Percentiles rank a stretch among this genome's conserved stretches.
Evolutionary conservation across 2,329 filamentous ascomycete genomes (phyloP).

Genomic region (Fusarium sp.): DNA sequence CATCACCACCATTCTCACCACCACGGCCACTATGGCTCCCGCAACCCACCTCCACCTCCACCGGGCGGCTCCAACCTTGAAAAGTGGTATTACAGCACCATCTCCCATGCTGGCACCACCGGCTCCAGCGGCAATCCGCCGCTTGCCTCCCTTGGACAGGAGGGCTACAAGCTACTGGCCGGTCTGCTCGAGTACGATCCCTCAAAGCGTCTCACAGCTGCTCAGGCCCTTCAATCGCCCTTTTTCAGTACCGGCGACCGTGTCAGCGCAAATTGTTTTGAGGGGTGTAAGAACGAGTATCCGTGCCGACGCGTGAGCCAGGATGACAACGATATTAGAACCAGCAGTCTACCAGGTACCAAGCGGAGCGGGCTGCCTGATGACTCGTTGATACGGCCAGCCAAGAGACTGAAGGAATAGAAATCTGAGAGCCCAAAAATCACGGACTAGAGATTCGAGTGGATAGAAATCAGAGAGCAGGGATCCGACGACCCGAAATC

Average conservation of each 20-base stretch:
- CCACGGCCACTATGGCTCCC: conserved; percentile 51
- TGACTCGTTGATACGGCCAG: conserved; percentile 72
- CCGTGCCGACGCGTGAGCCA: conserved; percentile 89
- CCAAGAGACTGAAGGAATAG: conserved; percentile 69
- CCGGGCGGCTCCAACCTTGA: conserved; percentile 67
- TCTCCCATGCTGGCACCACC: conserved; percentile 63
- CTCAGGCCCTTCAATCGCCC: conserved; percentile 86
- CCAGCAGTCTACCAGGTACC: conserved; percentile 86
- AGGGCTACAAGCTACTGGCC: conserved; percentile 84
- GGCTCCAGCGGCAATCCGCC: conserved; percentile 46
- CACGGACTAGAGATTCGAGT: too few relatives aligned
- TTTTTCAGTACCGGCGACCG: conserved; percentile 83
- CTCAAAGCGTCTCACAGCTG: conserved; percentile 84
- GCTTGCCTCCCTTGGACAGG: conserved; percentile 71
- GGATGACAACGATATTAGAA: conserved; percentile 96
- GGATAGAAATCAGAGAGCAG: conserved; percentile 21
- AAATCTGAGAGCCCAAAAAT: too few relatives aligned
- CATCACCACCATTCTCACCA: conserved; percentile 59
- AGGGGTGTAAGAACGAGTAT: conserved; percentile 87
- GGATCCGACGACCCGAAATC: too few relatives aligned
- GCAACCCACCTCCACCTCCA: conserved; percentile 49
- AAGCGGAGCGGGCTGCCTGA: conserved; percentile 89
- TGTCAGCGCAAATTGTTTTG: conserved; percentile 86
- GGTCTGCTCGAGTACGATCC: conserved; percentile 93
- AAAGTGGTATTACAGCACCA: conserved; percentile 79